These are phyloP conservation scores for Botryococcus braunii DNA, from an alignment of 163 green algal genomes.

Conservation along the genomic window DNA sequence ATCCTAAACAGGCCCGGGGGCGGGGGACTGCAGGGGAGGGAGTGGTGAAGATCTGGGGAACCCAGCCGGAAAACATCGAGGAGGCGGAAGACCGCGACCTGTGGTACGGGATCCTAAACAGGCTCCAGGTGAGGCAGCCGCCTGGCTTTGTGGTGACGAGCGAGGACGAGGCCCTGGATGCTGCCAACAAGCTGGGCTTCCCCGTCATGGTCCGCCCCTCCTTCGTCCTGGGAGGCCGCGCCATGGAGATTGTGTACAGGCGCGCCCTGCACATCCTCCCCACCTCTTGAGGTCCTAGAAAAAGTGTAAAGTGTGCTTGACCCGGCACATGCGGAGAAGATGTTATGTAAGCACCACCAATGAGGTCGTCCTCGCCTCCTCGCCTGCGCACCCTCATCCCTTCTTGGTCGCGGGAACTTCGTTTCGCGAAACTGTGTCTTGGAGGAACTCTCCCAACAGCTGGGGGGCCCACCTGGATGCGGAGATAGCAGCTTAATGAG, in stretches of 20 bases:
- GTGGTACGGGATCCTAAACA: conserved; percentile 85
- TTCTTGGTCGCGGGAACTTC: background rate
- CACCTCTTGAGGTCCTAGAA: too few species aligned
- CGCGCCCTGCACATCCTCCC: background rate
- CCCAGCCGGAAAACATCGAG: conserved; percentile 87
- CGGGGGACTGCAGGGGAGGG: conserved; percentile 68
- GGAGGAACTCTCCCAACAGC: too few species aligned
- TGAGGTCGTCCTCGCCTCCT: too few species aligned
- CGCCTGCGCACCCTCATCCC: too few species aligned
- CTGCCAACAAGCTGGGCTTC: conserved; percentile 81
- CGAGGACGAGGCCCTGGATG: conserved; percentile 66
- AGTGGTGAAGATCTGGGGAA: conserved; percentile 89
- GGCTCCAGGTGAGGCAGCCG: conserved; percentile 88
- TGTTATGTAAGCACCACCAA: too few species aligned
- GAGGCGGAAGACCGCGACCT: conserved; percentile 93
- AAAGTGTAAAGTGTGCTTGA: too few species aligned
- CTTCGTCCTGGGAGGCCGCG: conserved; percentile 93
- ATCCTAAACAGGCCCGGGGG: too few species aligned
- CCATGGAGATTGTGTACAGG: conserved; percentile 96
- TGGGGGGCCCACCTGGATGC: too few species aligned
- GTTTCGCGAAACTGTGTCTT: background rate
- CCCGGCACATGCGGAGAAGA: too few species aligned
- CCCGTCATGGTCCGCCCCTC: conserved; percentile 87
- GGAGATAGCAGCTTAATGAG: too few species aligned
- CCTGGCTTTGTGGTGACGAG: conserved; percentile 41